Evolutionary conservation across 108 stramenopile species (phyloP), one percentile per base, ranked within the genome.

Genomic region (Seminavis robusta): DNA sequence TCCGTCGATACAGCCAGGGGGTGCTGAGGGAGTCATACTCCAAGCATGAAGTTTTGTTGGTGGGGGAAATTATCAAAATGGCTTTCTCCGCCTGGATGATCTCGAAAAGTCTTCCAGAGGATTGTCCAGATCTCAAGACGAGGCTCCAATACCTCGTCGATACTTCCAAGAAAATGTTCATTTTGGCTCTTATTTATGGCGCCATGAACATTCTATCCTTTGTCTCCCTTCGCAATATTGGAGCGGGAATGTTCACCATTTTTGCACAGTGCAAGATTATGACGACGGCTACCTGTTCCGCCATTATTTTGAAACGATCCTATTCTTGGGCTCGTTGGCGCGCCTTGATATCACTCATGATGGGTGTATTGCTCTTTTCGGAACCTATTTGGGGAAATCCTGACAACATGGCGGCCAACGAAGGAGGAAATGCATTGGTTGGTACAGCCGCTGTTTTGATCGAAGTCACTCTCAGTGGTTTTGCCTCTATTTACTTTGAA

Each of bases 401-500:
- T 8, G 53, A 56, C 2, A 47, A 57, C 10, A 5, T 17, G 11
- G 9, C 24, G 13, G 4, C 43, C 9, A 33, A 28, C 9, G 67
- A 67, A 5, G 80, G 69, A 19, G 80, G 59, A 19, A 86, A 82
- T 64, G 62, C 56, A 9, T 10, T 88, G 8, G 23, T 89, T 33
- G 95, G 95, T 47, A 79, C 89, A 16, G 69, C 65, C 15, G 94
- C 94, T 34, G 95, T 97, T 0, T 60, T 95, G 44, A 82, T 77
- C 41, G 95, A 97, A 66, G 93, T 97, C 3, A 78, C 85, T 1
- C 46, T 97, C 38, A 84, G 81, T 55, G 96, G 96, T 37, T 97
- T 95, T 65, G 91, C 93, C 8, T 92, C 89, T 34, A 93, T 95
- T 38, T 97, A 95, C 69, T 95, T 97, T 63, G 94, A 96, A 74